phyloP scores from a whole-genome alignment of 2,329 filamentous ascomycete species.

The Pseudogymnoascus sp. region DNA sequence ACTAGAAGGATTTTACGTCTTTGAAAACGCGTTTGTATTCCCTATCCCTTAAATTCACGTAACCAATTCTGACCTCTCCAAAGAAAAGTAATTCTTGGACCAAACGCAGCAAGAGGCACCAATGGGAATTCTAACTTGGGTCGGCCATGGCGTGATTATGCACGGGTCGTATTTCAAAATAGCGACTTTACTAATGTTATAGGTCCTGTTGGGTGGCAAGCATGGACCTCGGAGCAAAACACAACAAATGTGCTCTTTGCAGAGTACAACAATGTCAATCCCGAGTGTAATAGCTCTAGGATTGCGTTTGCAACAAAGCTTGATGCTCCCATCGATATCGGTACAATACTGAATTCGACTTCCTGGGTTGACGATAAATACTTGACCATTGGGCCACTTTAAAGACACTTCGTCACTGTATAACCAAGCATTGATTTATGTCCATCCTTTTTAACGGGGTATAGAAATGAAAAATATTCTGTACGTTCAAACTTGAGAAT shows the following conservation, averaged over 20 bases:
- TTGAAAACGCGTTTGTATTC: neutral
- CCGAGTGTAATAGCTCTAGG: conserved; percentile 10
- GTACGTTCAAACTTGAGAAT: no score
- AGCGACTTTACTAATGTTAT: conserved; percentile 41
- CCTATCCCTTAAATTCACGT: neutral
- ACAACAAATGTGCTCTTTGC: conserved; percentile 16
- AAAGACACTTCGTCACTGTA: neutral
- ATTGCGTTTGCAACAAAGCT: neutral
- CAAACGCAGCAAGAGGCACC: conserved; percentile 17
- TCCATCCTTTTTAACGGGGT: no score
- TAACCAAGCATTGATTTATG: no score
- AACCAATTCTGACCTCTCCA: neutral
- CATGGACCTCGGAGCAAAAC: conserved; percentile 31
- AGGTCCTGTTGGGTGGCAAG: conserved; percentile 42
- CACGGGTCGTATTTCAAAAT: conserved; percentile 42
- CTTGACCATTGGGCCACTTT: neutral
- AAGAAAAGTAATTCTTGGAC: conserved; percentile 13
- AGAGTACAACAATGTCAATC: conserved; percentile 17
- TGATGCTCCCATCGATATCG: conserved; percentile 20
- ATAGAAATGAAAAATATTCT: no score
- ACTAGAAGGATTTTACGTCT: conserved; percentile 29
- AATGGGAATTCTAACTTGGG: conserved; percentile 40
- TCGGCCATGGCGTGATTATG: conserved; percentile 42
- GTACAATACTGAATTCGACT: conserved; percentile 34
- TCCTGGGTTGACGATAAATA: conserved; percentile 35